Base-by-base conservation (phyloP, 1,139 yeast genomes). In the Hyphopichia wangnamkhiaoensis region DNA sequence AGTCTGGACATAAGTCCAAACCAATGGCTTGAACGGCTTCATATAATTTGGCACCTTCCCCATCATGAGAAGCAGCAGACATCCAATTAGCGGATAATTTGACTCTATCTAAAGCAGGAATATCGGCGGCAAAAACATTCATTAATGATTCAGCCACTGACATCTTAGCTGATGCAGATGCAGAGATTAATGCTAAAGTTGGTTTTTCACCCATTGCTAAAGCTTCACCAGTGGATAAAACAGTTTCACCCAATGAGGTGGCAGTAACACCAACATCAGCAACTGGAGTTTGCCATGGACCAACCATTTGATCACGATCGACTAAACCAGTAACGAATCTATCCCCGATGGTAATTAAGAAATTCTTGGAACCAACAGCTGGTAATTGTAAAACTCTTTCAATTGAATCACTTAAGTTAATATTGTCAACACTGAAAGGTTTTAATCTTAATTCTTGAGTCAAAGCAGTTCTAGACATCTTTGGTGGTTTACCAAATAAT, bases 221-320 rank as follows among this genome's bases (percentile, higher is more conserved):
- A 9, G 98, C 96, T 69, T 94, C 98, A 73, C 99, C 99, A 18
- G 95, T 84, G 9, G 68, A 53, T 45, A 84, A 65, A 38, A 86
- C 66, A 6, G 75, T 71, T 39, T 82, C 85, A 52, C 95, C 97
- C 39, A 89, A 76, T 2, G 97, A 87, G 0, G 98, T 84, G 44
- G 88, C 84, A 15, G 98, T 91, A 40, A 93, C 97, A 64, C 96
- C 98, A 42, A 90, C 97, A 62, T 94, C 98, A n/a, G 98, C 94
- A 18, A 94, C 98, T 33, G 99, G 98, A 5, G 86, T 91, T 74
- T 94, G 99, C 98, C 98, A 94, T 57, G 98, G 98, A 33, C 99
- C 99, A 45, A 94, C 98, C 85, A 91, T 85, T 71, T 94, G 99
- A 61, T 94, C 99, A 61, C 98, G 84, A 56, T 95, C 98, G 46